Evolutionary conservation across 768 basidiomycete genomes (phyloP).

Genomic region (Chlorophyllum brunneum): DNA sequence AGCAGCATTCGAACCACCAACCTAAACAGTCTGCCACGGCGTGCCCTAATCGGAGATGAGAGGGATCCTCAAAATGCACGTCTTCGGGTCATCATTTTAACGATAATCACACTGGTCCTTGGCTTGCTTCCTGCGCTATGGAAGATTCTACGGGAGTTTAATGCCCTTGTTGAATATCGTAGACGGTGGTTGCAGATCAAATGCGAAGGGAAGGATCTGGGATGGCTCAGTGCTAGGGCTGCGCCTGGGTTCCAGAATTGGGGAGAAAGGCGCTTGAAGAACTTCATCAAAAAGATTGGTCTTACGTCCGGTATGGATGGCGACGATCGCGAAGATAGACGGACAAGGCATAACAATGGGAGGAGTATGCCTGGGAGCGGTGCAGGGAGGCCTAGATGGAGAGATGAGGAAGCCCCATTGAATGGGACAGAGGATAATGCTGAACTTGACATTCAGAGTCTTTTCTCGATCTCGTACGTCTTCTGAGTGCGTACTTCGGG

Average conservation of each 20-base stretch:
- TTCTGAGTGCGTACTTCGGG: not conserved
- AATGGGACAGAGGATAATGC: conserved; percentile 38
- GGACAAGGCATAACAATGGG: conserved; percentile 23
- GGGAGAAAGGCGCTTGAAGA: conserved; percentile 73
- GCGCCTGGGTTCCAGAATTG: conserved; percentile 69
- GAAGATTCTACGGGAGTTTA: conserved; percentile 64
- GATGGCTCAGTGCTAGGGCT: conserved; percentile 59
- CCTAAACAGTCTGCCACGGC: conserved; percentile 24
- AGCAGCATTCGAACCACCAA: conserved; percentile 30
- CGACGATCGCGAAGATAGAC: conserved; percentile 8
- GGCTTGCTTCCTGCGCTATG: conserved; percentile 62
- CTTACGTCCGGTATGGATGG: conserved; percentile 54
- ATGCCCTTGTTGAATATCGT: conserved; percentile 48
- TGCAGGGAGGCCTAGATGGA: conserved; percentile 23
- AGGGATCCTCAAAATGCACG: conserved; percentile 43
- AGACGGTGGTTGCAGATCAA: conserved; percentile 57
- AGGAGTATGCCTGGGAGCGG: conserved; percentile 25
- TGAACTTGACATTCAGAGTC: conserved; percentile 65
- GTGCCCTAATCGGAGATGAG: conserved; percentile 27
- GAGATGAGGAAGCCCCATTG: conserved; percentile 40
- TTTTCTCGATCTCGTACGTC: conserved; percentile 73
- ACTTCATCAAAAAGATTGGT: conserved; percentile 61
- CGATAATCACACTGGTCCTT: conserved; percentile 57
- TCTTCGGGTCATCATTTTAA: conserved; percentile 64
- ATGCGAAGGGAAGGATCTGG: conserved; percentile 71